phyloP scores from a whole-genome alignment of 805 yeast species.

The Hermanozyma aechmeae region DNA sequence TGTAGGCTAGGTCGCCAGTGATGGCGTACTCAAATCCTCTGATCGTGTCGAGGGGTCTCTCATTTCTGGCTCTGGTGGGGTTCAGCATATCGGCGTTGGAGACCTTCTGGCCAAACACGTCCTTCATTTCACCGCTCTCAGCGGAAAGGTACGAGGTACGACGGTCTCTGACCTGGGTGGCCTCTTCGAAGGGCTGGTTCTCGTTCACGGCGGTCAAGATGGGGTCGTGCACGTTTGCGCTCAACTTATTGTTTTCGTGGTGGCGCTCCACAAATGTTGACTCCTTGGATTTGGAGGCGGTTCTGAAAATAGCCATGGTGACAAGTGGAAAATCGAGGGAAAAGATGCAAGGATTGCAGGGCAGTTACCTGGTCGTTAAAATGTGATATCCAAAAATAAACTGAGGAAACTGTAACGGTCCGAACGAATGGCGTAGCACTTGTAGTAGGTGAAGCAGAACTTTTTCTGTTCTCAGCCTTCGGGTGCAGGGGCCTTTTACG shows the following conservation, averaged over 20 bases:
- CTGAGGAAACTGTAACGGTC: no score
- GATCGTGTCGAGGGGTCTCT: conserved; percentile 94
- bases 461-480: no score
- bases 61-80: conserved; percentile 89
- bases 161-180: conserved; percentile 33
- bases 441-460: no score
- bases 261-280: conserved; percentile 9
- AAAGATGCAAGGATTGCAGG: no score
- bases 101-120: conserved; percentile 81
- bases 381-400: no score
- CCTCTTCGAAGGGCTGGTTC: conserved; percentile 86
- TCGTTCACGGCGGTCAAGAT: conserved; percentile 87
- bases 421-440: no score
- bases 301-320: conserved; percentile 24
- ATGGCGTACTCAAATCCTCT: conserved; percentile 89
- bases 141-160: conserved; percentile 36
- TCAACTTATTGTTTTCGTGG: conserved; percentile 9
- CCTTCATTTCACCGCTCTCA: conserved; percentile 52
- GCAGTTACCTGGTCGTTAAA: no score
- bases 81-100: conserved; percentile 77
- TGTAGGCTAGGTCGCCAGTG: conserved; percentile 75
- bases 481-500: no score
- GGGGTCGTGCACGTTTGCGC: conserved; percentile 56
- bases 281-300: conserved; percentile 10
- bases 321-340: no score